These are phyloP conservation scores for Tolypocladium cylindrosporum DNA, from an alignment of 2,329 filamentous ascomycete genomes.

Conservation along the genomic window DNA sequence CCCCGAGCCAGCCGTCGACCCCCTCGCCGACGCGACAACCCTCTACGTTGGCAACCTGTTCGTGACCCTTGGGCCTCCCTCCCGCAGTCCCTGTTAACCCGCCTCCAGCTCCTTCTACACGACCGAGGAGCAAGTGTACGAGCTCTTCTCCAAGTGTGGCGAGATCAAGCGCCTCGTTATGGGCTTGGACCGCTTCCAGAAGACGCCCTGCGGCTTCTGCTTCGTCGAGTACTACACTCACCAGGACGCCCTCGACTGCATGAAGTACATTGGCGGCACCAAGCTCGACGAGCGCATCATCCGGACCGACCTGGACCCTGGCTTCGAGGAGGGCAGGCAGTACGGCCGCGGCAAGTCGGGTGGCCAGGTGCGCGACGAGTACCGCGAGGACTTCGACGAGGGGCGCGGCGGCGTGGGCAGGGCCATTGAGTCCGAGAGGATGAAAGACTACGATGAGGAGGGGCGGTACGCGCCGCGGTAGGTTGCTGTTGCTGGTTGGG, in stretches of 20 bases:
- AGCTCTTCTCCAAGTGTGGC: slow-evolving; percentile 90
- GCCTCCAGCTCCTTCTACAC: slow-evolving; percentile 79
- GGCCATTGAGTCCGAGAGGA: slow-evolving; percentile 50
- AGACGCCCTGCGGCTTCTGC: slow-evolving; percentile 98
- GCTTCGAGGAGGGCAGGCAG: slow-evolving; percentile 91
- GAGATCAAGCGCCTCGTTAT: slow-evolving; percentile 98
- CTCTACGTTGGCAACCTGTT: slow-evolving; percentile 96
- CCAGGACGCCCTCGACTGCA: slow-evolving; percentile 90
- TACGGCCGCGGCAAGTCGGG: slow-evolving; percentile 94
- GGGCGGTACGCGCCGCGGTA: slow-evolving; percentile 10
- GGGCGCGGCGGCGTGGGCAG: slow-evolving; percentile 84
- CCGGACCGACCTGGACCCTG: slow-evolving; percentile 87
- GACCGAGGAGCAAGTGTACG: slow-evolving; percentile 97
- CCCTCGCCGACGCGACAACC: slow-evolving; percentile 78
- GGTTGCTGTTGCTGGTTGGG: background rate
- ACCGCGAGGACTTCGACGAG: slow-evolving; percentile 92
- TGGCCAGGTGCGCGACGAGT: slow-evolving; percentile 95
- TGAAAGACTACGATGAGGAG: slow-evolving; percentile 31
- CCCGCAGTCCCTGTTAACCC: slow-evolving; percentile 5
- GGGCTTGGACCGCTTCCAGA: slow-evolving; percentile 93
- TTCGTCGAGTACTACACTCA: slow-evolving; percentile 99
- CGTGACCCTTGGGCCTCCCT: slow-evolving; percentile 4
- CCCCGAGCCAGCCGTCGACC: slow-evolving; percentile 50
- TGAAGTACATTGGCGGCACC: slow-evolving; percentile 97
- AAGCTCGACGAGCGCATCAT: slow-evolving; percentile 98